Base-by-base conservation (phyloP, 108 stramenopile genomes). In the Pseudonitzschia pungens region DNA sequence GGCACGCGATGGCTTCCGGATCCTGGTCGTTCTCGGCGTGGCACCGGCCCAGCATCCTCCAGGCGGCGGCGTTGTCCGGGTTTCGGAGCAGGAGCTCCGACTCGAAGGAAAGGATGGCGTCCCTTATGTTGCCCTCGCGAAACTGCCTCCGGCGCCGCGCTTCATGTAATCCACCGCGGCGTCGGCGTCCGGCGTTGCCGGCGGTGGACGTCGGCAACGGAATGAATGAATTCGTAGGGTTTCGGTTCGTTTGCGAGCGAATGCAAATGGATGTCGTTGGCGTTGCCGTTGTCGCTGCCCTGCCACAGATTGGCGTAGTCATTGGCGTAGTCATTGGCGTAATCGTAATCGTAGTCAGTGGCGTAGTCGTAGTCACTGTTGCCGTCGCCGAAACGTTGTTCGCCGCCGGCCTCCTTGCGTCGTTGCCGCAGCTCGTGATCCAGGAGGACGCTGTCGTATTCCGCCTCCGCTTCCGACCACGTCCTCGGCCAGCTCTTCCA, bases 21-120 rank as follows among this genome's bases (percentile, higher is more conserved):
- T 98, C 97, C 56, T 86, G 78, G 73, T 98, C 97, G 64, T 96
- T 96, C 77, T 98, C 97, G 7, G 95, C 94, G 48, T 97, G 96
- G 72, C 92, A 93, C 29, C 72, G 69, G 12, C 96, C 97, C 51
- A 98, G 75, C 92, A 96, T 96, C 8, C 84, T 76, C 97, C 97
- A 98, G 8, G 96, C 94, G 41, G 86, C 77, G 22, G 95, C 78
- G 42, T 89, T 88, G 51, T 91, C 84, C 16, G 86, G 64, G 69
- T 94, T 84, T 33, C 83, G 70, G 32, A 85, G 82, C 12, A 86
- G 87, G 43, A 97, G 72, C 42, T 93, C 94, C 55, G 92, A 84
- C 82, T 98, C 96, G 78, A 98, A 97, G 66, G 83, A 84, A 3
- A 77, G 77, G 15, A 93, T 88, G 21, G 97, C 97, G 33, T 93